These are phyloP conservation scores for Yamadazyma paraphyllophila DNA, from an alignment of 805 yeast species.

Conservation along the genomic window DNA sequence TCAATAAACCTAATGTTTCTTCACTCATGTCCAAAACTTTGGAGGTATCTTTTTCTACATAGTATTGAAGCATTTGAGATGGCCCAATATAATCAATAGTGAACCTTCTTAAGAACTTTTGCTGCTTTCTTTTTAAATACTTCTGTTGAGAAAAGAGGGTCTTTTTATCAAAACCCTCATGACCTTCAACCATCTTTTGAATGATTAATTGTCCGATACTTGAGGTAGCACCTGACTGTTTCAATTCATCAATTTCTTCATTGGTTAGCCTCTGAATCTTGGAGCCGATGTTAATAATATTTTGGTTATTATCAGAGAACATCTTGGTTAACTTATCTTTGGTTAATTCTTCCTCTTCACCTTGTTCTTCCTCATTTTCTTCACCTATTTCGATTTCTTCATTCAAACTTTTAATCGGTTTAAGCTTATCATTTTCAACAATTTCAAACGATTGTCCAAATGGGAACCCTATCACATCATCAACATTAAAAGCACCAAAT, in stretches of 20 bases:
- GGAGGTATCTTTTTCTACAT: conserved; percentile 72
- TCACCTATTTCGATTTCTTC: conserved; percentile 25
- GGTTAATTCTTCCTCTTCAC: conserved; percentile 34
- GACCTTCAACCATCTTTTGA: conserved; percentile 77
- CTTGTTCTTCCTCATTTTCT: conserved; percentile 27
- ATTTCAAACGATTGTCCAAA: conserved; percentile 91
- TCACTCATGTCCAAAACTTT: conserved; percentile 77
- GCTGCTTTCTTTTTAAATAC: conserved; percentile 86
- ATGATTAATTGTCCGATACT: conserved; percentile 74
- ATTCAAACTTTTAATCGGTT: conserved; percentile 46
- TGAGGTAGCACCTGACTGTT: conserved; percentile 61
- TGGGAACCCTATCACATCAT: conserved; percentile 73
- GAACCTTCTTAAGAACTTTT: conserved; percentile 83
- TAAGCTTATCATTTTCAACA: conserved; percentile 49
- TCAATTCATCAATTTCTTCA: conserved; percentile 83
- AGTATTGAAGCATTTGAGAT: conserved; percentile 68
- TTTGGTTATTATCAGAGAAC: conserved; percentile 51
- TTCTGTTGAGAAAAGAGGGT: conserved; percentile 89
- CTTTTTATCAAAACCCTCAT: conserved; percentile 83
- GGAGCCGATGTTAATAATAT: conserved; percentile 65
- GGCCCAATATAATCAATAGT: conserved; percentile 75
- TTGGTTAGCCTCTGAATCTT: conserved; percentile 68
- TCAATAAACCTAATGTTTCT: conserved; percentile 75
- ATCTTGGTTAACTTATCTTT: conserved; percentile 36
- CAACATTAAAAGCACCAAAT: conserved; percentile 81